These are phyloP conservation scores for Epithemia pelagica DNA, from an alignment of 108 stramenopile species.

Conservation along the genomic window DNA sequence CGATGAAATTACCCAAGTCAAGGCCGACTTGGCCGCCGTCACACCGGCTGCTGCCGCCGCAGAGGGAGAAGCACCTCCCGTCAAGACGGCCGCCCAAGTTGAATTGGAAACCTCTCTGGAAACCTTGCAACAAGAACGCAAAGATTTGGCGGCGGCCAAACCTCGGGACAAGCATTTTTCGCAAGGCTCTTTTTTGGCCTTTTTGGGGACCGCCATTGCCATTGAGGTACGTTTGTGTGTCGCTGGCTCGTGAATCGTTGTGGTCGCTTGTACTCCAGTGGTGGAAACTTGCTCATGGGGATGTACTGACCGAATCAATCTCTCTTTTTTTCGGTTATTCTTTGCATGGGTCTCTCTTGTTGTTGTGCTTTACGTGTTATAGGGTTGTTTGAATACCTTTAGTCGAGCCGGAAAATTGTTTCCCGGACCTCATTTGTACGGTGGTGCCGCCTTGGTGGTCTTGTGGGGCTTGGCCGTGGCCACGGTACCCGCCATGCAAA, in stretches of 20 bases:
- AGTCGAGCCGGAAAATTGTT: constrained; percentile 95
- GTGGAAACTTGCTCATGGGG: neutral
- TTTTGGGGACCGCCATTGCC: constrained; percentile 87
- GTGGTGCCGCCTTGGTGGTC: constrained; percentile 90
- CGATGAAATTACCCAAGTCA: constrained; percentile 71
- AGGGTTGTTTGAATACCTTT: constrained; percentile 95
- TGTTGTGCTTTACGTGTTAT: constrained; percentile 1
- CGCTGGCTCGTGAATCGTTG: neutral
- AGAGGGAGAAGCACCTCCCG: constrained; percentile 34
- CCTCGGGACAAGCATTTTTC: constrained; percentile 86
- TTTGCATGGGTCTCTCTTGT: constrained; percentile 8
- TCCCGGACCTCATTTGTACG: constrained; percentile 96
- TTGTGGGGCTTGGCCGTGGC: constrained; percentile 89
- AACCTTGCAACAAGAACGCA: constrained; percentile 70
- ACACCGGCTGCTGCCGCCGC: constrained; percentile 27
- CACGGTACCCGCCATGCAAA: constrained; percentile 93
- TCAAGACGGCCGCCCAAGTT: constrained; percentile 43
- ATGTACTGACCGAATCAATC: no score
- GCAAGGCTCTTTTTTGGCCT: constrained; percentile 81
- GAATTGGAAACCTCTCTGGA: constrained; percentile 52
- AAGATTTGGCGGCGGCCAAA: constrained; percentile 51
- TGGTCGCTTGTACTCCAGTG: no score
- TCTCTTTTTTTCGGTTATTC: neutral
- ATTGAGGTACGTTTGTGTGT: constrained; percentile 90
- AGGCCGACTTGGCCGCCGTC: constrained; percentile 56